Base-by-base conservation (phyloP, 371 early-diverging fungal species). In the Rhizomucor pusillus region DNA sequence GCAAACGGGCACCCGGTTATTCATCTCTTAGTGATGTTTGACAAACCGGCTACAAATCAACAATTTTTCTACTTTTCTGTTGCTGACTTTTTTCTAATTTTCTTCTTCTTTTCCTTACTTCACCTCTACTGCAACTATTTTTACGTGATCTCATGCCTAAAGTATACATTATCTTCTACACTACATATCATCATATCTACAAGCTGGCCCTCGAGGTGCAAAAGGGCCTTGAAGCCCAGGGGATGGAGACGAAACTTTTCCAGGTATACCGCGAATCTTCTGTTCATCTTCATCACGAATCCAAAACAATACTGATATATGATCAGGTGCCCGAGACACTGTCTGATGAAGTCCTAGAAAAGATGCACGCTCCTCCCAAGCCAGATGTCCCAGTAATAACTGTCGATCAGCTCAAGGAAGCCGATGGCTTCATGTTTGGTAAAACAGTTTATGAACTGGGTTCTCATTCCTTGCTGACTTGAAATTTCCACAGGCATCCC, bases 341-440 rank as follows among this genome's bases (percentile, higher is more conserved):
- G 2, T 53, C 79, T 19, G 56, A 64, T 14, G 85, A 87, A 23
- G 71, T 89, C 20, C 67, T 87, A 6, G 66, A 61, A 20, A 82
- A 84, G 65, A 81, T 91, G 82, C 67, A 86, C 50, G 89, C 87
- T 18, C 65, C 80, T 13, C 56, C 73, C 5, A 79, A 71, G 59
- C 67, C 55, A 13, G 70, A 79, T 55, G 47, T 88, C 13, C 90
- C 91, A 11, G 67, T 77, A 35, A 75, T 86, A 36, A 77, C 70
- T 12, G 65, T 84, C 11, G 77, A 73, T 22, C 71, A 81, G 13
- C 62, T 90, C 1, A 62, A 46, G 11, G 67, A 85, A 39, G 84
- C 85, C 2, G 92, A 92, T 61, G 92, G 87, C 2, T 66, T 88
- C 58, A 40, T 91, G 44, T 86, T 90, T 57, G 91, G 91, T 5